Conservation (phyloP, 768 basidiomycete genomes). For the Amanita molliuscula region DNA sequence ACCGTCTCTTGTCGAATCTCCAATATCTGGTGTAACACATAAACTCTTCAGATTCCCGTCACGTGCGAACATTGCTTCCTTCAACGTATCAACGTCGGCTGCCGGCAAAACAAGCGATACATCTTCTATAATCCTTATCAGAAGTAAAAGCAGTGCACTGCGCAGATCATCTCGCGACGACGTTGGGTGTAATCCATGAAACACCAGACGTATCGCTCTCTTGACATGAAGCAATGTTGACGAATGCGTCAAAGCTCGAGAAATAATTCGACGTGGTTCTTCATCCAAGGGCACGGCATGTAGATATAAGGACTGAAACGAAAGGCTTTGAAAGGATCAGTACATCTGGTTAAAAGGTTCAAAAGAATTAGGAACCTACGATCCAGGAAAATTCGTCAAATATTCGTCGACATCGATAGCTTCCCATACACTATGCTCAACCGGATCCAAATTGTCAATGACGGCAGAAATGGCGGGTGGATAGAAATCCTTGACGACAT, state of each 20-base stretch:
- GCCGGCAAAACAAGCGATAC: constrained; percentile 17
- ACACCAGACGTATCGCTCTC: constrained; percentile 25
- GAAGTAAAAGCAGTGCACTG: constrained; percentile 24
- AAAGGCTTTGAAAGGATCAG: constrained; percentile 11
- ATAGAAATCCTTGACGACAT: constrained; percentile 30
- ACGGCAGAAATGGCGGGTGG: constrained; percentile 31
- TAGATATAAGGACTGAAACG: constrained; percentile 38
- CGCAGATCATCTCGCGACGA: constrained; percentile 15
- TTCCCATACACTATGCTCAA: constrained; percentile 31
- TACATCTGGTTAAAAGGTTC: constrained; percentile 1
- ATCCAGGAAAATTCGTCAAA: background rate
- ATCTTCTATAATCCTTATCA: constrained; percentile 25
- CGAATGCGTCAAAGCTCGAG: constrained; percentile 18
- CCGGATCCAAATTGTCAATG: constrained; percentile 32
- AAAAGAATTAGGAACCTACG: constrained; percentile 17
- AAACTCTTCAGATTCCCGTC: constrained; percentile 21
- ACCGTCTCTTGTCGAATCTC: constrained; percentile 25
- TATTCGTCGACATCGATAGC: constrained; percentile 15
- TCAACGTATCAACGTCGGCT: constrained; percentile 24
- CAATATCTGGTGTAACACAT: constrained; percentile 19
- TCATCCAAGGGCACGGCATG: constrained; percentile 21
- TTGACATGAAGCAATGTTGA: constrained; percentile 21
- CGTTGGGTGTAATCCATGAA: constrained; percentile 19
- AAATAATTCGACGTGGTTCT: constrained; percentile 22
- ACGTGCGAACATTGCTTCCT: constrained; percentile 27